Base-by-base conservation (phyloP, 768 basidiomycete genomes). In the Daedaleopsis nitida region DNA sequence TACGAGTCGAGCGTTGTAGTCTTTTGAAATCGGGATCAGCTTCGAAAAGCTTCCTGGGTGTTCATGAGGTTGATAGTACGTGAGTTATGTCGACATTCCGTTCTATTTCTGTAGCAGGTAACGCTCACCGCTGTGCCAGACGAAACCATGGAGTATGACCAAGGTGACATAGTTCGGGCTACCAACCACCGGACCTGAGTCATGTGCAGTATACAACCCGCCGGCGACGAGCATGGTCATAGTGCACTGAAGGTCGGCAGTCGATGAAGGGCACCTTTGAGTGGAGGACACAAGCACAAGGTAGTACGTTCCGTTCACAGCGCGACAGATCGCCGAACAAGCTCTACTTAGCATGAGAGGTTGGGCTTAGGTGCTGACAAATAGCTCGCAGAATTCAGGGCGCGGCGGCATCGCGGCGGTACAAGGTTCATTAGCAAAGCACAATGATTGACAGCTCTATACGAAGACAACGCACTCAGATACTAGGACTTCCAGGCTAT, bases 1-100 rank as follows among this genome's bases (percentile, higher is more conserved):
- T 24, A 69, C 52, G 16, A 69, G 42, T 13, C 68, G 66, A 2
- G 60, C n/a, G 11, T 60, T 60, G 50, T 62, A 55, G 21, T 60
- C 54, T 4, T 51, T 42, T 1, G 69, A 63, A 32, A 60, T 48
- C 4, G 64, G 62, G n/a, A 62, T 19, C 38, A 66, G 23, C 21
- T 14, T 21, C 52, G 27, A 16, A 55, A 63, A 52, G 19, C 10
- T 52, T n/a, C 35, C 51, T 52, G n/a, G 13, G 24, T 10, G 23
- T 13, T 11, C 39, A 42, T 34, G 27, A 32, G 27, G 4, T 32
- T 32, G n/a, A 27, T 32, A n/a, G n/a, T n/a, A n/a, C 5, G 23
- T 51, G 23, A 27, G 49, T 9, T 32, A 32, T 7, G 27, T 32
- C 7, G 27, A 32, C 27, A 32, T 32, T 32, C 3, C 23, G 10